Evolutionary conservation across 352 stramenopile genomes (phyloP).

Genomic region (Peronospora belbahrii): DNA sequence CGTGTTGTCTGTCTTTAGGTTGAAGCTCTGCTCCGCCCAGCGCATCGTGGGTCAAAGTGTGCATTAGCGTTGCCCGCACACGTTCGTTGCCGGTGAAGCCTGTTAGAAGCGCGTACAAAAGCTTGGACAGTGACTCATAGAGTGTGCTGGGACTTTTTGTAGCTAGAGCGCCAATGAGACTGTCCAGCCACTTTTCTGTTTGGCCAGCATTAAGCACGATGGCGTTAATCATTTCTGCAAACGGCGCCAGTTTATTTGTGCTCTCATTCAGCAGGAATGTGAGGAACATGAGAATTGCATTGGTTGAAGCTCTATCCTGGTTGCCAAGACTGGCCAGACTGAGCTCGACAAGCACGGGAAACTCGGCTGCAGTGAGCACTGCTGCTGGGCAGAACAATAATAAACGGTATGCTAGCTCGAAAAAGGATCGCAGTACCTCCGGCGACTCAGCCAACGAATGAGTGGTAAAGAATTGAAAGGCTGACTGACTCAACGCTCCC

Average conservation of each 20-base stretch:
- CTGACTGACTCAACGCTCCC: constrained; percentile 45
- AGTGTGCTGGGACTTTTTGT: constrained; percentile 48
- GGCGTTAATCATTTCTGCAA: constrained; percentile 37
- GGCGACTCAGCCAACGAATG: constrained; percentile 51
- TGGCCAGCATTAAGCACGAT: constrained; percentile 35
- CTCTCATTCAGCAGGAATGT: constrained; percentile 55
- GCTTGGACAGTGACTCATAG: constrained; percentile 41
- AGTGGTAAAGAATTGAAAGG: constrained; percentile 58
- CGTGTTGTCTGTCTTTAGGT: constrained; percentile 39
- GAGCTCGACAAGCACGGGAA: constrained; percentile 54
- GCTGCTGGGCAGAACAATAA: constrained; percentile 62
- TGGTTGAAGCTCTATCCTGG: constrained; percentile 56
- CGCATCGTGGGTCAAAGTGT: constrained; percentile 28
- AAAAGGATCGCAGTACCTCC: constrained; percentile 59
- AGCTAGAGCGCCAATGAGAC: constrained; percentile 38
- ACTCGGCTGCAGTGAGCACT: constrained; percentile 45
- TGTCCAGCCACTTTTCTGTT: constrained; percentile 45
- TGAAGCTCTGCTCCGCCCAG: constrained; percentile 35
- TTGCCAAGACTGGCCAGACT: constrained; percentile 51
- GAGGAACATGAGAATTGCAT: constrained; percentile 61
- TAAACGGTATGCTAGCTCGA: constrained; percentile 60
- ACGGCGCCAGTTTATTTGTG: constrained; percentile 33
- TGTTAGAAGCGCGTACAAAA: constrained; percentile 48
- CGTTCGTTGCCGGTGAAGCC: constrained; percentile 32
- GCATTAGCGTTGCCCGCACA: constrained; percentile 24